Evolutionary conservation across 2,329 filamentous ascomycete species (phyloP).

Genomic region (Phialophora verrucosa): DNA sequence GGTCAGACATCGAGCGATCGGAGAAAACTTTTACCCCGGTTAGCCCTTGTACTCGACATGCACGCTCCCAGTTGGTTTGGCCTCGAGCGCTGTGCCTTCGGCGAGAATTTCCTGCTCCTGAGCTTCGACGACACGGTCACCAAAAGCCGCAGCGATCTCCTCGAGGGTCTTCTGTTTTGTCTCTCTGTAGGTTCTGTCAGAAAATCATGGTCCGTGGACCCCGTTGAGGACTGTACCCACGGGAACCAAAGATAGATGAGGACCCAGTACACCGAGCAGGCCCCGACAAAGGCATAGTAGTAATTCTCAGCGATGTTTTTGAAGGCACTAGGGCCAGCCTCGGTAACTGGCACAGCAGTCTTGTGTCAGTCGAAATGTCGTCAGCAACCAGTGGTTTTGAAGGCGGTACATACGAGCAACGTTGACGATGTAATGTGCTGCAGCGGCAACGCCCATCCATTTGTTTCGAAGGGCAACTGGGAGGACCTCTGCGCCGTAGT

Average conservation of each 20-base stretch:
- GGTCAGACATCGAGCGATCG: no score
- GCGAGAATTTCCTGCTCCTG: constrained; percentile 37
- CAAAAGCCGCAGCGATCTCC: constrained; percentile 56
- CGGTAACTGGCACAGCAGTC: constrained; percentile 44
- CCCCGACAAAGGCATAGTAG: constrained; percentile 53
- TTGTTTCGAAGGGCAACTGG: constrained; percentile 84
- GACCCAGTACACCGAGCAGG: constrained; percentile 57
- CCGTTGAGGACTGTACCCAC: constrained; percentile 39
- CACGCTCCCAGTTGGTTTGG: constrained; percentile 13
- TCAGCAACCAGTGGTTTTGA: no score
- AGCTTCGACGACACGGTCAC: constrained; percentile 50
- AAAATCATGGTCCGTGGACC: constrained; percentile 9
- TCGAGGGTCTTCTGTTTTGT: constrained; percentile 56
- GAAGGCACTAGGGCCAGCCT: constrained; percentile 62
- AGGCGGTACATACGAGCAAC: constrained; percentile 47
- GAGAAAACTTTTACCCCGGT: no score
- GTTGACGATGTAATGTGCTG: constrained; percentile 74
- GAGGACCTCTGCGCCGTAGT: constrained; percentile 80
- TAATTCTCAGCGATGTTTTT: constrained; percentile 56
- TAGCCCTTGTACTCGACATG: constrained; percentile 5
- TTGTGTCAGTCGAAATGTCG: constrained; percentile 7
- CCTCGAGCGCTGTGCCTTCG: constrained; percentile 36
- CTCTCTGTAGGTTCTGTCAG: constrained; percentile 41
- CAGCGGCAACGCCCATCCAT: constrained; percentile 83
- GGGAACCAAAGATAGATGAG: constrained; percentile 62